phyloP scores from a whole-genome alignment of 176 grass and related monocot species.

The Metroxylon sagu region DNA sequence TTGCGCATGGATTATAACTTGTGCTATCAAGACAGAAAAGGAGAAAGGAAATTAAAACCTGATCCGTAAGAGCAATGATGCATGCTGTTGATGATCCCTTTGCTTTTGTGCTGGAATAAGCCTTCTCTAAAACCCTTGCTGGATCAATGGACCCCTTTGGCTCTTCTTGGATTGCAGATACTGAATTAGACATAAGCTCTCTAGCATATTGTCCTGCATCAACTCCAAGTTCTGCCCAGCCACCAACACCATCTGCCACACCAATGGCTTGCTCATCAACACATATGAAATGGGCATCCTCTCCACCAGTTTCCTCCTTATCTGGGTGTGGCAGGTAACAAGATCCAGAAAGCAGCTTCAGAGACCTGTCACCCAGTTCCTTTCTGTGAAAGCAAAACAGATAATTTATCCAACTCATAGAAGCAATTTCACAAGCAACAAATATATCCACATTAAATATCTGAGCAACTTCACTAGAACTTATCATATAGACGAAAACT shows the following conservation, averaged over 20 bases:
- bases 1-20: too few relatives aligned
- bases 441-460: too few relatives aligned
- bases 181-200: conserved; percentile 76
- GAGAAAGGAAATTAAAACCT: conserved; percentile 30
- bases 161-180: conserved; percentile 70
- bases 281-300: conserved; percentile 95
- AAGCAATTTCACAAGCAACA: not conserved
- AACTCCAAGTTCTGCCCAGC: conserved; percentile 84
- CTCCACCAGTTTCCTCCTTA: conserved; percentile 91
- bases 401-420: not conserved
- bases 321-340: conserved; percentile 94
- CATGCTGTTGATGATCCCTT: conserved; percentile 91
- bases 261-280: conserved; percentile 67
- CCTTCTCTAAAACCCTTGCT: conserved; percentile 80
- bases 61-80: conserved; percentile 79
- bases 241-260: conserved; percentile 94
- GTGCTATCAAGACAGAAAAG: conserved; percentile 2
- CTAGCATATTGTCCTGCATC: conserved; percentile 85
- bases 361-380: conserved; percentile 17
- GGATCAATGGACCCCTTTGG: conserved; percentile 71
- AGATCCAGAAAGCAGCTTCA: conserved; percentile 80
- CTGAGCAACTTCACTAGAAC: too few relatives aligned
- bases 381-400: conserved; percentile 28
- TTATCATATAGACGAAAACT: too few relatives aligned
- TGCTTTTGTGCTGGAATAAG: conserved; percentile 76